Conservation (phyloP, 2,329 filamentous ascomycete species). For the Spiromastix sp. region DNA sequence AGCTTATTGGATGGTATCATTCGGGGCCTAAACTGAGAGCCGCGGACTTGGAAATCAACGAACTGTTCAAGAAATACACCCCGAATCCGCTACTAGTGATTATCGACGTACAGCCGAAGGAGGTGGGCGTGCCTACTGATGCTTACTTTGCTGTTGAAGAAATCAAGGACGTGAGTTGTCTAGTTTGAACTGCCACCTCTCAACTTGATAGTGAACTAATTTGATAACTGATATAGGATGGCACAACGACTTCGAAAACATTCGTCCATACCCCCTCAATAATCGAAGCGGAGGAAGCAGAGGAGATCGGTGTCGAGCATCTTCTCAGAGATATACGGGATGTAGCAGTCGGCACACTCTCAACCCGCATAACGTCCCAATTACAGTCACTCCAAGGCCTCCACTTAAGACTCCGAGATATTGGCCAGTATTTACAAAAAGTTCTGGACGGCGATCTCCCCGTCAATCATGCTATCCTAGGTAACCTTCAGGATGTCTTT, state of each 20-base stretch:
- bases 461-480: slow-evolving; percentile 93
- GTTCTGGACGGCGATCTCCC: slow-evolving; percentile 87
- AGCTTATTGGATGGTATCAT: slow-evolving; percentile 99
- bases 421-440: slow-evolving; percentile 90
- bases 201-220: not conserved
- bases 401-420: slow-evolving; percentile 88
- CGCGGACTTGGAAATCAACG: slow-evolving; percentile 97
- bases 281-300: slow-evolving; percentile 97
- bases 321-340: slow-evolving; percentile 95
- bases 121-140: slow-evolving; percentile 93
- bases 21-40: slow-evolving; percentile 93
- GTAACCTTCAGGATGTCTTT: slow-evolving; percentile 98
- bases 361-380: slow-evolving; percentile 93
- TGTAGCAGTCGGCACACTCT: slow-evolving; percentile 91
- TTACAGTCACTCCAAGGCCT: slow-evolving; percentile 94
- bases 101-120: slow-evolving; percentile 96
- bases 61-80: slow-evolving; percentile 98
- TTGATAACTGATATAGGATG: slow-evolving; percentile 60
- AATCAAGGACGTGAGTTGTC: slow-evolving; percentile 84
- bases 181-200: not conserved
- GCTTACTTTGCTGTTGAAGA: slow-evolving; percentile 99
- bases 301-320: slow-evolving; percentile 98
- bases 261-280: slow-evolving; percentile 98
- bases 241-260: slow-evolving; percentile 90
- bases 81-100: slow-evolving; percentile 94